Evolutionary conservation across 805 yeast genomes (phyloP), one percentile per base, ranked within the genome.

Genomic region (Kazachstania psychrophila): DNA sequence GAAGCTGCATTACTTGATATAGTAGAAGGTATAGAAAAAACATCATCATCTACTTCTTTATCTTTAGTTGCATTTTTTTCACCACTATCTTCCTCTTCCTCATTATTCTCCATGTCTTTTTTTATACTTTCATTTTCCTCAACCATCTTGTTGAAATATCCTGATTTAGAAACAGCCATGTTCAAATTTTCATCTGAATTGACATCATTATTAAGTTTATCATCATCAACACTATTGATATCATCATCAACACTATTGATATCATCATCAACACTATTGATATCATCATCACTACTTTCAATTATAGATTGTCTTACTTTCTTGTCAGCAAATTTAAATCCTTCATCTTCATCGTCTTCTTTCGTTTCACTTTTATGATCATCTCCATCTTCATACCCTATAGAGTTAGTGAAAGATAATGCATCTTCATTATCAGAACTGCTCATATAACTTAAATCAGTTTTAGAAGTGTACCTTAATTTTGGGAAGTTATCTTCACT

Each of bases 91-190:
- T 34, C 36, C 8, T 13, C 20, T 26, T 11, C 23, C 1, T 13
- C 15, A 19, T 17, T 23, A 16, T 29, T 13, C 14, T 22, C 23
- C 10, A 22, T 22, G 10, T 22, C 23, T 8, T 22, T 10, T 10
- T 22, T 22, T 7, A 10, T 22, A 22, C 10, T 22, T 22, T 38
- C 43, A 15, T 31, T 40, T 13, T 41, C 39, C 17, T 39, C 41
- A 20, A 51, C 31, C 47, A 51, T 51, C 19, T 44, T 42, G 23
- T 41, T 41, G 39, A 53, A 54, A 40, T 54, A 54, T 5, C 60
- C 60, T 7, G 49, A 42, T 29, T 44, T 45, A 4, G 57, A 45
- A 2, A 50, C 47, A 33, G 38, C 43, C 33, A 40, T 26, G 4
- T 14, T 35, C 27, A 18, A 18, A 22, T 41, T 42, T 22, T 46